These are phyloP conservation scores for Fusarium nygamai DNA, from an alignment of 2,329 filamentous ascomycete genomes.

Conservation along the genomic window DNA sequence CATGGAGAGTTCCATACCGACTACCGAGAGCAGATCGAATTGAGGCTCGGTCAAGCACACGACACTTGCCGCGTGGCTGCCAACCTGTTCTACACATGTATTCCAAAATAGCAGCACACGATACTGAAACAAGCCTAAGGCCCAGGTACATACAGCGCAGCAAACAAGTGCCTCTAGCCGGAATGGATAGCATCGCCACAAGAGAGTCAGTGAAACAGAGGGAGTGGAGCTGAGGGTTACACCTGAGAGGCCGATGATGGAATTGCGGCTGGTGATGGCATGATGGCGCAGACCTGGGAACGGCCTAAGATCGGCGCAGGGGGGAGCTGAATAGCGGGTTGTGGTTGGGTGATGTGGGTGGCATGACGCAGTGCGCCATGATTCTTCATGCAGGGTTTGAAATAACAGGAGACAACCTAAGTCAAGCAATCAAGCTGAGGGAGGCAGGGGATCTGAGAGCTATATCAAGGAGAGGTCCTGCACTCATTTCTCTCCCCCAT, in stretches of 20 bases:
- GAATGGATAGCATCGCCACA: slow-evolving; percentile 19
- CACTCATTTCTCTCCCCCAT: background rate
- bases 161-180: background rate
- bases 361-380: slow-evolving; percentile 22
- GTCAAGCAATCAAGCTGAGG: slow-evolving; percentile 3
- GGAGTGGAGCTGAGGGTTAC: background rate
- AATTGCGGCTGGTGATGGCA: slow-evolving; percentile 26
- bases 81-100: background rate
- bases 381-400: slow-evolving; percentile 8
- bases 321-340: background rate
- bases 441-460: background rate
- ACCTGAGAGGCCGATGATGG: background rate
- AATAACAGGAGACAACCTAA: slow-evolving; percentile 7
- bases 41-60: slow-evolving; percentile 3
- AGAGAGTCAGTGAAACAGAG: background rate
- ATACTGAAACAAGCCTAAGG: background rate
- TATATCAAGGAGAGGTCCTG: slow-evolving; percentile 25
- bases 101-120: slow-evolving; percentile 23
- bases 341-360: background rate
- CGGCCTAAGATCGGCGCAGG: slow-evolving; percentile 13
- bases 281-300: slow-evolving; percentile 30
- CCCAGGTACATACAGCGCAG: background rate
- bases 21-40: background rate
- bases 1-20: too few species aligned
- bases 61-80: slow-evolving; percentile 1